Evolutionary conservation across 2,329 filamentous ascomycete species (phyloP).

Genomic region (Aspergillus tubingensis): DNA sequence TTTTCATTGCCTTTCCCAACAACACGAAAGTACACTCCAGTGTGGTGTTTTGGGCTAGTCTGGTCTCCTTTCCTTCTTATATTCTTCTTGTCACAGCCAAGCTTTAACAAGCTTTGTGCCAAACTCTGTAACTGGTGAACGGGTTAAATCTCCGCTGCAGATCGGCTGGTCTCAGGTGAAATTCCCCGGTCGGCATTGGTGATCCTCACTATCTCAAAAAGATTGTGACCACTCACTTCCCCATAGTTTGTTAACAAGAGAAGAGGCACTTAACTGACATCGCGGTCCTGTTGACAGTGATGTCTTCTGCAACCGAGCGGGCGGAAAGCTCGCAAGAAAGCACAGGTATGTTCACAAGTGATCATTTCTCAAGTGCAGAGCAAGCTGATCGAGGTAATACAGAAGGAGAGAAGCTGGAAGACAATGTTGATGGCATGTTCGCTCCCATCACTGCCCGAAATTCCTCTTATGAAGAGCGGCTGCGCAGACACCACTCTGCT

Average conservation of each 20-base stretch:
- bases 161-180: neutral
- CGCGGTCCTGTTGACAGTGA: no score
- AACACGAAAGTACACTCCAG: neutral
- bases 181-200: neutral
- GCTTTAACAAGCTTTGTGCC: neutral
- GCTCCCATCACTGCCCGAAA: conserved; percentile 25
- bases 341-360: conserved; percentile 7
- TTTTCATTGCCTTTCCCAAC: no score
- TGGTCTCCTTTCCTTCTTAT: neutral
- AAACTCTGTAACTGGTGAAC: neutral
- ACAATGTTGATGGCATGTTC: conserved; percentile 18
- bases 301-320: conserved; percentile 4
- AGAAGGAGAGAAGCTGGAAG: conserved; percentile 13
- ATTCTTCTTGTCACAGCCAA: neutral
- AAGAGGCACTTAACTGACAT: no score
- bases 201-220: neutral
- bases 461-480: conserved; percentile 17
- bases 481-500: conserved; percentile 26
- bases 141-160: neutral
- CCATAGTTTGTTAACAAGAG: no score
- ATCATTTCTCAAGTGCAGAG: conserved; percentile 12
- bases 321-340: conserved; percentile 3
- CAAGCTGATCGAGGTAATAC: conserved; percentile 8
- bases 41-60: neutral
- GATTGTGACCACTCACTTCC: neutral